phyloP scores from a whole-genome alignment of 176 grass and related monocot species.

The Sorghum bicolor region Sorghum_bicolor_NCBIv3 NC_012872.2:63026001-63026500 shows the following conservation, averaged over 20 bases:
- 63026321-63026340: conserved; percentile 51
- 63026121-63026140: conserved; percentile 62
- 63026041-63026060: conserved; percentile 67
- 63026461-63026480: background rate
- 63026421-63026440: background rate
- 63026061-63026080: conserved; percentile 75
- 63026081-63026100: conserved; percentile 56
- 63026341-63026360: background rate
- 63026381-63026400: background rate
- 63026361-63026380: too few species aligned
- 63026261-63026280: conserved; percentile 66
- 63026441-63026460: conserved; percentile 1
- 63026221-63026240: conserved; percentile 89
- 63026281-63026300: conserved; percentile 53
- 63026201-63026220: conserved; percentile 76
- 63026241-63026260: conserved; percentile 71
- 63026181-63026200: conserved; percentile 67
- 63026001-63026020: background rate
- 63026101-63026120: conserved; percentile 58
- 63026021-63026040: background rate
- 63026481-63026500: background rate
- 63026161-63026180: conserved; percentile 77
- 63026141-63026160: conserved; percentile 69
- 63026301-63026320: conserved; percentile 56
- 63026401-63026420: background rate